Percentiles rank a stretch among this genome's conserved stretches.
Conservation (phyloP, 2,329 filamentous ascomycete species). For the Cercospora brassicicola region DNA sequence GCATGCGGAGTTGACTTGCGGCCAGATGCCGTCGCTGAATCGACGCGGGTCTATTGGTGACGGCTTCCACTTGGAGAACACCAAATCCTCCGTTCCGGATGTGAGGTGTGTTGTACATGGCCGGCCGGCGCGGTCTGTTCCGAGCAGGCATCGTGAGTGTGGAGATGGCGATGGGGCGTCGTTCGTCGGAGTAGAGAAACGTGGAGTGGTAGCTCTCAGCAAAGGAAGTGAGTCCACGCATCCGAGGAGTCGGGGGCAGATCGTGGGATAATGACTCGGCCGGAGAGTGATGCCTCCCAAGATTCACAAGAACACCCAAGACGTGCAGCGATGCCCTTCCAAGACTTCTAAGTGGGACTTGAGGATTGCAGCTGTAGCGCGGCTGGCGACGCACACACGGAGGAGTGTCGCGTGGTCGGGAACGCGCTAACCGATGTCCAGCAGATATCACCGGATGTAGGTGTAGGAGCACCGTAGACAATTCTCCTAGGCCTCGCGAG, state of each 20-base stretch:
- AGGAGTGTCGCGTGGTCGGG: slow-evolving; percentile 19
- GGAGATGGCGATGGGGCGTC: background rate
- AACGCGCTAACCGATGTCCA: slow-evolving; percentile 1
- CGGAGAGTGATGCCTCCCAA: background rate
- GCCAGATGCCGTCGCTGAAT: slow-evolving; percentile 39
- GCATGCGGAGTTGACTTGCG: slow-evolving; percentile 39
- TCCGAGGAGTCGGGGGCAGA: background rate
- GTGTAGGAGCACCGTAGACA: background rate
- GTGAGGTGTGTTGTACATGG: slow-evolving; percentile 40
- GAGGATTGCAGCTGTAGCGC: slow-evolving; percentile 2
- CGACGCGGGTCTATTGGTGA: slow-evolving; percentile 38
- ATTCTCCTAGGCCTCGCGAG: background rate
- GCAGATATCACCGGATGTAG: background rate
- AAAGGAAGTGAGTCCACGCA: slow-evolving; percentile 8
- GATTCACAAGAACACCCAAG: slow-evolving; percentile 16
- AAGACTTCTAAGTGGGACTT: background rate
- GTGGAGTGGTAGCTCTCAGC: slow-evolving; percentile 2
- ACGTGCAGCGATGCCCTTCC: background rate
- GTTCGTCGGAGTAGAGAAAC: slow-evolving; percentile 3
- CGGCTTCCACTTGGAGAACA: slow-evolving; percentile 38
- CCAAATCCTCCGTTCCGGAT: slow-evolving; percentile 40
- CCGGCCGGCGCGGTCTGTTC: slow-evolving; percentile 29
- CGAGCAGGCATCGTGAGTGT: slow-evolving; percentile 29
- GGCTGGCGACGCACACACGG: slow-evolving; percentile 11
- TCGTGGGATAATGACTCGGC: background rate